Evolutionary conservation across 352 stramenopile species (phyloP), one percentile per base, ranked within the genome.

Genomic region (Thalassiosira mediterranea): DNA sequence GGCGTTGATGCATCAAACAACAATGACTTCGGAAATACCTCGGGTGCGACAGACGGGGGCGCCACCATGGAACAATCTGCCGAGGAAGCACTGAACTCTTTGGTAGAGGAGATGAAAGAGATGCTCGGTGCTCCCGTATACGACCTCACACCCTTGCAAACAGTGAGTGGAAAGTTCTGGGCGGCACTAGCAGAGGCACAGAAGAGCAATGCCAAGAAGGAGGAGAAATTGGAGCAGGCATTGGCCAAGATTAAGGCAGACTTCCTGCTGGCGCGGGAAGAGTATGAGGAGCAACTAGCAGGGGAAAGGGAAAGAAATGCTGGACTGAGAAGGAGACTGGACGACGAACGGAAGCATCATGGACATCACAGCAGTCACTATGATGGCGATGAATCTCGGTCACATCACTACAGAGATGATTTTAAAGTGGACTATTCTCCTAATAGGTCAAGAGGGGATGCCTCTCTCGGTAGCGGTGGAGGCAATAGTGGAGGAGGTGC

Each of bases 71-170:
- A 84, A 32, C 87, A 92, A 76, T 82, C 63, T 1, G 61, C 73
- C 10, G 84, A 90, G 51, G 87, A 91, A 56, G 76, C 76, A 17
- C 64, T 92, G 46, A 79, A 78, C 26, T 81, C 58, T 40, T 58
- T 92, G 3, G 81, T 91, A 4, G 87, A 91, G 58, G 87, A 91
- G 72, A 91, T 91, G 84, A 92, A 91, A 57, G 87, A 91, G 66
- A 84, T 92, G 51, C 61, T 91, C n/a, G 66, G 37, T 53, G 87
- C 87, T 3, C 87, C 87, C 10, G 75, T 91, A 5, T 92, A 92
- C 61, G 69, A 89, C 46, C 67, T 85, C 38, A 87, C 84, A n/a
- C 84, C 87, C 4, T 49, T 93, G 17, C 82, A 88, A 53, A 58
- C 62, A 28, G 75, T 90, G 0, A 74, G 72, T 0, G 63, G 82